Conservation (phyloP, 2,329 filamentous ascomycete species). For the Arthrinium puccinioides region DNA sequence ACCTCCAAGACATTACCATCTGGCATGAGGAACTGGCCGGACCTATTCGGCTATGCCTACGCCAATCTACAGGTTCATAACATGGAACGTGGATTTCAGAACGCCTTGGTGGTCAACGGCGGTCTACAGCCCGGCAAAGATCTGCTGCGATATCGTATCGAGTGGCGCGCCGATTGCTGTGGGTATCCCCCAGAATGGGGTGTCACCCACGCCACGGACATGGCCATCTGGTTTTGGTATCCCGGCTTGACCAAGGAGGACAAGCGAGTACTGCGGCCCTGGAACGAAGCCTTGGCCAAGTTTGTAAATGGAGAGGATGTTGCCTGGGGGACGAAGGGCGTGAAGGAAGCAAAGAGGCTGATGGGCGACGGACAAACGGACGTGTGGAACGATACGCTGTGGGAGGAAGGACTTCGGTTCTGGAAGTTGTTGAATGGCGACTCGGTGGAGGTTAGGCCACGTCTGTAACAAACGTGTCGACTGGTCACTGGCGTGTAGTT, state of each 20-base stretch:
- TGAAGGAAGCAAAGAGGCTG: slow-evolving; percentile 1
- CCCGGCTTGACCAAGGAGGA: slow-evolving; percentile 5
- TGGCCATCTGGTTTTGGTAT: slow-evolving; percentile 9
- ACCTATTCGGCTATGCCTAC: slow-evolving; percentile 7
- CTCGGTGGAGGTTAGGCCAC: neutral
- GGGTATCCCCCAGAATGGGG: slow-evolving; percentile 5
- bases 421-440: slow-evolving; percentile 7
- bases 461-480: neutral
- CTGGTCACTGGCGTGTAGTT: no score
- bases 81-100: slow-evolving; percentile 6
- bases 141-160: slow-evolving; percentile 7
- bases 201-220: slow-evolving; percentile 7
- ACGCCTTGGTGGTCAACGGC: slow-evolving; percentile 1
- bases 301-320: slow-evolving; percentile 4
- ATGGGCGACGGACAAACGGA: slow-evolving; percentile 6
- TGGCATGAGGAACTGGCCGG: slow-evolving; percentile 5
- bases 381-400: slow-evolving; percentile 1
- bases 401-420: slow-evolving; percentile 7
- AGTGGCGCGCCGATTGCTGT: slow-evolving; percentile 5
- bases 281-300: slow-evolving; percentile 6
- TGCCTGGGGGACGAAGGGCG: slow-evolving; percentile 2
- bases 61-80: slow-evolving; percentile 6
- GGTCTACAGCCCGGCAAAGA: slow-evolving; percentile 6
- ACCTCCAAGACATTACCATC: neutral
- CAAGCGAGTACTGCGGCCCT: slow-evolving; percentile 2